These are phyloP conservation scores for Citrullus colocynthis DNA, from an alignment of 306 rosid genomes.

Conservation along the genomic window DNA sequence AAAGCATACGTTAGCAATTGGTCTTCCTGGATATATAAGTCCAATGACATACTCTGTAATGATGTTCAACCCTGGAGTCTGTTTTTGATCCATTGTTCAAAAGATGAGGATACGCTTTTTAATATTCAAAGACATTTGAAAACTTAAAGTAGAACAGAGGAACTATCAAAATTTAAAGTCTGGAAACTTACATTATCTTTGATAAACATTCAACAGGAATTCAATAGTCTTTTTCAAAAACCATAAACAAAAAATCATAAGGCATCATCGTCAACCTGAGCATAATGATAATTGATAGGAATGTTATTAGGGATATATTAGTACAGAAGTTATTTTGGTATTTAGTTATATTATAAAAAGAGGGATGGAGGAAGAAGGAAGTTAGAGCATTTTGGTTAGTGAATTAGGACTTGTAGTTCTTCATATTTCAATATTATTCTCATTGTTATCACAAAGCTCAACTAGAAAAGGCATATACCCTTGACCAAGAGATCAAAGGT, in stretches of 20 bases:
- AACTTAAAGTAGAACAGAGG: background rate
- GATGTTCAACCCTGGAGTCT: conserved; percentile 51
- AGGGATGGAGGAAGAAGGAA: too few species aligned
- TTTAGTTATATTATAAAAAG: too few species aligned
- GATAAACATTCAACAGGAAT: background rate
- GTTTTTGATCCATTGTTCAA: conserved; percentile 1
- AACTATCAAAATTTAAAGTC: background rate
- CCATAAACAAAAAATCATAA: background rate
- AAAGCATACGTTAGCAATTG: conserved; percentile 73
- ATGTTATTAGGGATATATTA: background rate
- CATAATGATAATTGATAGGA: background rate
- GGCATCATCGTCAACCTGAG: background rate
- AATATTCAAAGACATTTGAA: background rate
- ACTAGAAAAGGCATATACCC: background rate
- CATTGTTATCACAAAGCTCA: background rate
- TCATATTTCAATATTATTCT: background rate
- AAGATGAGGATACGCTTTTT: background rate
- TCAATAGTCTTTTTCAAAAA: background rate
- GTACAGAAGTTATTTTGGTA: background rate
- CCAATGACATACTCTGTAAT: conserved; percentile 58
- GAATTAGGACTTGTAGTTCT: background rate
- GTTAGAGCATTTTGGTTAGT: background rate
- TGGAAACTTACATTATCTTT: background rate
- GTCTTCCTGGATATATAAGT: conserved; percentile 54
- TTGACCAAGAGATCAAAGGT: background rate